phyloP scores from a whole-genome alignment of 768 basidiomycete genomes.

The Dioszegia aurantiaca region DNA sequence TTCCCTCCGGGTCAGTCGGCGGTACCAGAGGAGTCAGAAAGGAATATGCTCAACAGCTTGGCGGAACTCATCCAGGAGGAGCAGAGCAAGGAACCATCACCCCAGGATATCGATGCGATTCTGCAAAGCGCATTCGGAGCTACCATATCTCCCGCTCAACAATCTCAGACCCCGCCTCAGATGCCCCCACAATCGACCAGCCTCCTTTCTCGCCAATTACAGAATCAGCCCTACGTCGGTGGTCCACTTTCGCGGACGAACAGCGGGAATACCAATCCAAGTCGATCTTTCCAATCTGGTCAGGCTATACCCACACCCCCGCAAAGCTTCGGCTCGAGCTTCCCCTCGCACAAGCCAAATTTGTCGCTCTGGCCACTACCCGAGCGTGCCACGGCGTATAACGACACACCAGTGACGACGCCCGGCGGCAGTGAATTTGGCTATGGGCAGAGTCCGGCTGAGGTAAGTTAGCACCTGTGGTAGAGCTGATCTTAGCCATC shows the following conservation, averaged over 20 bases:
- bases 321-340: constrained; percentile 23
- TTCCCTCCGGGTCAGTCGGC: not conserved
- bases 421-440: constrained; percentile 43
- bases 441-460: constrained; percentile 26
- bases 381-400: constrained; percentile 25
- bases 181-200: constrained; percentile 12
- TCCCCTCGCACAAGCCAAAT: not conserved
- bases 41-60: constrained; percentile 31
- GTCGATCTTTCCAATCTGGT: not conserved
- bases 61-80: constrained; percentile 35
- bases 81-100: constrained; percentile 12
- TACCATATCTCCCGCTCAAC: constrained; percentile 11
- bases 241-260: not conserved
- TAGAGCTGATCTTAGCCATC: not conserved
- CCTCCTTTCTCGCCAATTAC: constrained; percentile 31
- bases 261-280: not conserved
- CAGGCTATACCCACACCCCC: constrained; percentile 26
- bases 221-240: constrained; percentile 17
- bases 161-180: constrained; percentile 6
- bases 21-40: constrained; percentile 17
- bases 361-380: constrained; percentile 22
- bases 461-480: constrained; percentile 21
- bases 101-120: constrained; percentile 11
- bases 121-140: constrained; percentile 6
- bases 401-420: constrained; percentile 40